Conservation (phyloP, 1,139 yeast genomes). For the Debaryomyces psychrophilus region DNA sequence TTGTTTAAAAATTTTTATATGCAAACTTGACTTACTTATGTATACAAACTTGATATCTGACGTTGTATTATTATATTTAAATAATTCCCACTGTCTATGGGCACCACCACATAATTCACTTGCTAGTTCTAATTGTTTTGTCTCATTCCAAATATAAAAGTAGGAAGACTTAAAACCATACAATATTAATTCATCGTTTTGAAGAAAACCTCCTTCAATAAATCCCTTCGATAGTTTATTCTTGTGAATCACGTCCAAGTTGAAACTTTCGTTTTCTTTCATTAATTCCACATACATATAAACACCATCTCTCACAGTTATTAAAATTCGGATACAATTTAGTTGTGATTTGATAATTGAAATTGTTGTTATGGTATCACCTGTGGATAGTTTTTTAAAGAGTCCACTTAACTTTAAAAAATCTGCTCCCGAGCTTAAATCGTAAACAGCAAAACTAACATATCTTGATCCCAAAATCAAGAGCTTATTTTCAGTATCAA, state of each 20-base stretch:
- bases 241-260: conserved; percentile 48
- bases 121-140: conserved; percentile 68
- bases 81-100: conserved; percentile 78
- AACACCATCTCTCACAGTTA: conserved; percentile 68
- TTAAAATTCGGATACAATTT: conserved; percentile 28
- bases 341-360: conserved; percentile 32
- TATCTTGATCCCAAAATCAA: conserved; percentile 72
- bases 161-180: conserved; percentile 83
- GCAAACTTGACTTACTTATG: conserved; percentile 55
- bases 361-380: conserved; percentile 76
- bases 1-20: conserved; percentile 30
- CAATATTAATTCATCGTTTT: conserved; percentile 54
- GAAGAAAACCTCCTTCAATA: conserved; percentile 69
- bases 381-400: conserved; percentile 60
- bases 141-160: conserved; percentile 84
- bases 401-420: conserved; percentile 28
- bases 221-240: conserved; percentile 76
- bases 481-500: conserved; percentile 40
- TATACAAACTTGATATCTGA: conserved; percentile 44
- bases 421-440: conserved; percentile 28
- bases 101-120: conserved; percentile 89
- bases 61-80: conserved; percentile 17
- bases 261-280: conserved; percentile 17
- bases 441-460: conserved; percentile 64
- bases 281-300: conserved; percentile 43